Evolutionary conservation across 257 asterid genomes (phyloP).

Genomic region (Solanum sparsipilum): DNA sequence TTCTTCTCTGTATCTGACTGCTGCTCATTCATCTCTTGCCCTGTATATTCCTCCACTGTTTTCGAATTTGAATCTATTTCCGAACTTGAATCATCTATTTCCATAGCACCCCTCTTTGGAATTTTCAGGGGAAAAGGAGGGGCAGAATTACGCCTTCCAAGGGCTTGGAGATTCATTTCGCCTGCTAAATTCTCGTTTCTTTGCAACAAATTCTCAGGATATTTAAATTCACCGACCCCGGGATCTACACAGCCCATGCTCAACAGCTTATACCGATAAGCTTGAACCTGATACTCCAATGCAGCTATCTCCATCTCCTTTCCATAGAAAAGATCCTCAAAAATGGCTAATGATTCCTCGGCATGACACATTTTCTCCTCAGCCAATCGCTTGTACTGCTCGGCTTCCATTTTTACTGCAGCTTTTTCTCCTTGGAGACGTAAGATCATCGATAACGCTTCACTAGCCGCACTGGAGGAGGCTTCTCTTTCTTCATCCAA

Average conservation of each 20-base stretch:
- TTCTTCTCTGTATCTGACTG: conserved; percentile 29
- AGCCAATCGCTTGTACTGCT: conserved; percentile 73
- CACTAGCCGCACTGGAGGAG: conserved; percentile 73
- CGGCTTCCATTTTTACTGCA: conserved; percentile 79
- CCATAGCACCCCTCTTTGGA: conserved; percentile 27
- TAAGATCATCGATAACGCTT: conserved; percentile 64
- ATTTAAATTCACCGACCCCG: conserved; percentile 30
- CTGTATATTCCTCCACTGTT: conserved; percentile 23
- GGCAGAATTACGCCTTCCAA: conserved; percentile 55
- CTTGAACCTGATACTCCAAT: conserved; percentile 68
- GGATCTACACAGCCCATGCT: conserved; percentile 65
- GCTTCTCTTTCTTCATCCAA: conserved; percentile 90
- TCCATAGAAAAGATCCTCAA: conserved; percentile 70
- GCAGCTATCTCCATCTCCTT: conserved; percentile 85
- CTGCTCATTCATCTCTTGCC: conserved; percentile 20
- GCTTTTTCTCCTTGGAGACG: conserved; percentile 92
- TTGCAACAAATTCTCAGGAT: conserved; percentile 45
- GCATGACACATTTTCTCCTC: conserved; percentile 86
- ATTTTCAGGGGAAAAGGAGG: conserved; percentile 29
- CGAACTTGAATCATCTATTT: conserved; percentile 29
- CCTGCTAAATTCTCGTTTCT: conserved; percentile 28
- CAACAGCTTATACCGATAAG: conserved; percentile 49
- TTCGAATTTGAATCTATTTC: conserved; percentile 18
- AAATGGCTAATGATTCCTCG: conserved; percentile 68
- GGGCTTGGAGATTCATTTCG: conserved; percentile 14